These are phyloP conservation scores for Cutaneotrichosporon spelunceum DNA, from an alignment of 1,284 basidiomycete genomes.

Conservation along the genomic window DNA sequence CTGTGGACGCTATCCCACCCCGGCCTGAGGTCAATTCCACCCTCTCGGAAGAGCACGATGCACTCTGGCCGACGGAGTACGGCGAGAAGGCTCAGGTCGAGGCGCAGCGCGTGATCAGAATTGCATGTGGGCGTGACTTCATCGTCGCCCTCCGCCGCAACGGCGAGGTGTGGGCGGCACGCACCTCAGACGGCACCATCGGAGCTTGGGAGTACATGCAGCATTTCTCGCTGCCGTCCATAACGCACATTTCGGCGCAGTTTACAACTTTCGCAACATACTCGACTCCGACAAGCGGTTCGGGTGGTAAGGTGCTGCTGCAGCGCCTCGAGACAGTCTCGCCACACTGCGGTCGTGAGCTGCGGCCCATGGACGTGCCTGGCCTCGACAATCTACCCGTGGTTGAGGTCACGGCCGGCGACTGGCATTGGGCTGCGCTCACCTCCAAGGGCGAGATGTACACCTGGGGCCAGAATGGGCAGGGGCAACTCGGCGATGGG, in stretches of 20 bases:
- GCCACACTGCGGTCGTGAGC: conserved; percentile 6
- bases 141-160: conserved; percentile 66
- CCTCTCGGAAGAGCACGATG: conserved; percentile 48
- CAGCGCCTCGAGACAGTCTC: conserved; percentile 38
- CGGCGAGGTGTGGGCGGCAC: conserved; percentile 46
- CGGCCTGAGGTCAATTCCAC: conserved; percentile 49
- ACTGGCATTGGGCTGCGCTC: conserved; percentile 83
- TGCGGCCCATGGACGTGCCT: conserved; percentile 61
- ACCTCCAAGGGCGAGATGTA: conserved; percentile 70
- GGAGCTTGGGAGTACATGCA: conserved; percentile 48
- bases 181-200: not conserved
- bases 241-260: conserved; percentile 73
- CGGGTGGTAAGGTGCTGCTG: conserved; percentile 40
- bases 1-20: conserved; percentile 27
- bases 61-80: conserved; percentile 52
- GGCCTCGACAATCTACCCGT: conserved; percentile 67
- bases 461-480: conserved; percentile 76
- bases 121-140: conserved; percentile 66
- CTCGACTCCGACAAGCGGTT: conserved; percentile 58
- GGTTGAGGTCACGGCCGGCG: conserved; percentile 80
- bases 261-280: conserved; percentile 76
- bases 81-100: conserved; percentile 28
- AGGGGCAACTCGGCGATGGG: conserved; percentile 74
- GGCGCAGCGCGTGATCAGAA: conserved; percentile 62
- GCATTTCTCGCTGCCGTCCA: conserved; percentile 41